These are phyloP conservation scores for Beta lomatogona DNA, from an alignment of 179 eudicot species.

Conservation along the genomic window DNA sequence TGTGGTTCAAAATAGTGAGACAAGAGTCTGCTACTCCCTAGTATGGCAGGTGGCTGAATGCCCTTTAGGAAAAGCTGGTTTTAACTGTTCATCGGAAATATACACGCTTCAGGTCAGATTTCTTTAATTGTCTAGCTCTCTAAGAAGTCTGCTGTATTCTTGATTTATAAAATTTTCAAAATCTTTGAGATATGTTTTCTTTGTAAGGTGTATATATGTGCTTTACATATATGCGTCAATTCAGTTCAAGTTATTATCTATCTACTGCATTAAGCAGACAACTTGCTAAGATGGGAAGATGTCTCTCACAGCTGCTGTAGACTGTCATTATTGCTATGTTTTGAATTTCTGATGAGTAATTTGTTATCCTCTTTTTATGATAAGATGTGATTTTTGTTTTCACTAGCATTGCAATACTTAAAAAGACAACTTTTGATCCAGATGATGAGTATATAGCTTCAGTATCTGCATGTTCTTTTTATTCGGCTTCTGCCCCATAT, in stretches of 20 bases:
- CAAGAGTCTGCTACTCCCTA: conserved; percentile 62
- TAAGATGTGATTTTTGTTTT: neutral
- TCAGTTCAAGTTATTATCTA: neutral
- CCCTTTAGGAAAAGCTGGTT: conserved; percentile 74
- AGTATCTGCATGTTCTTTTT: neutral
- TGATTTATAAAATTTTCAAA: neutral
- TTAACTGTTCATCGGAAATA: conserved; percentile 64
- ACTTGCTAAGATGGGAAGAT: neutral
- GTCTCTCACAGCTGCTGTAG: neutral
- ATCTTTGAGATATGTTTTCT: neutral
- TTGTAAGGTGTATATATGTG: neutral
- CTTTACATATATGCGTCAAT: neutral
- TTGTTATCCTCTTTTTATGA: too few species aligned
- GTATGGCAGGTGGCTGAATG: conserved; percentile 64
- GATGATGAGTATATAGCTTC: neutral
- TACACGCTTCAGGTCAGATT: conserved; percentile 79
- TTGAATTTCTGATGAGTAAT: too few species aligned
- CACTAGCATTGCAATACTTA: neutral
- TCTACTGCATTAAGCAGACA: neutral
- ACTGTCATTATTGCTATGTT: neutral
- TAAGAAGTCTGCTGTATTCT: conserved; percentile 9
- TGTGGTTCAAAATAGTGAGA: conserved; percentile 26
- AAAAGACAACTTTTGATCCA: neutral
- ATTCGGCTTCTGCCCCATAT: neutral
- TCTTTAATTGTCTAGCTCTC: neutral